phyloP scores from a whole-genome alignment of 2,329 filamentous ascomycete genomes.

The Trichophyton schoenleinii region DNA sequence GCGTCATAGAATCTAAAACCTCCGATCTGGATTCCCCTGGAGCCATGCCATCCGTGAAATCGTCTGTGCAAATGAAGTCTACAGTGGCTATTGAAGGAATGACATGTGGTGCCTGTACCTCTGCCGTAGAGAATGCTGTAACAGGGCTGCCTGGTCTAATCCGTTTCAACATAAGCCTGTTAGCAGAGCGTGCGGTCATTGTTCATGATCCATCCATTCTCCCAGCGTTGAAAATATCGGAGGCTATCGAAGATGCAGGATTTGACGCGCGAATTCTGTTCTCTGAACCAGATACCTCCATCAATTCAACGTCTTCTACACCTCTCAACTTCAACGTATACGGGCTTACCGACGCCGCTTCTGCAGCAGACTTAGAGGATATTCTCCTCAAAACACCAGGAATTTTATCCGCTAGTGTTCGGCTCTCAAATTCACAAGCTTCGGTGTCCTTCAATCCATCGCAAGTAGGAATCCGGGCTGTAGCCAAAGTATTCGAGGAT shows the following conservation, averaged over 20 bases:
- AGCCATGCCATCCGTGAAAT: conserved; percentile 19
- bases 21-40: conserved; percentile 21
- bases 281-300: conserved; percentile 49
- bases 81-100: conserved; percentile 89
- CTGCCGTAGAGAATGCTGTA: conserved; percentile 76
- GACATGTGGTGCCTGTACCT: conserved; percentile 95
- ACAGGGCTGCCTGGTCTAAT: conserved; percentile 61
- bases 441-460: conserved; percentile 60
- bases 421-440: conserved; percentile 59
- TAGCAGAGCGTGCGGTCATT: conserved; percentile 83
- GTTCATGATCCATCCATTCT: conserved; percentile 66
- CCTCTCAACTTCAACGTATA: conserved; percentile 73
- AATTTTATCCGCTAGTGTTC: conserved; percentile 60
- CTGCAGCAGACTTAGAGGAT: conserved; percentile 61
- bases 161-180: conserved; percentile 87
- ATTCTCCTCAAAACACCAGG: conserved; percentile 54
- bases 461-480: conserved; percentile 61
- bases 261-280: conserved; percentile 79
- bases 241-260: conserved; percentile 77
- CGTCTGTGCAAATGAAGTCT: conserved; percentile 47
- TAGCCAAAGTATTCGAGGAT: conserved; percentile 74
- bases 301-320: conserved; percentile 44
- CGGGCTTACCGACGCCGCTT: conserved; percentile 58
- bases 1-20: conserved; percentile 55
- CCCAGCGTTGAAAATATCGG: conserved; percentile 58